A percentile compares a stretch with the other conserved stretches of the same genome.
Evolutionary conservation across 179 eudicot genomes (phyloP).

Genomic region (Actinidia polygama): DNA sequence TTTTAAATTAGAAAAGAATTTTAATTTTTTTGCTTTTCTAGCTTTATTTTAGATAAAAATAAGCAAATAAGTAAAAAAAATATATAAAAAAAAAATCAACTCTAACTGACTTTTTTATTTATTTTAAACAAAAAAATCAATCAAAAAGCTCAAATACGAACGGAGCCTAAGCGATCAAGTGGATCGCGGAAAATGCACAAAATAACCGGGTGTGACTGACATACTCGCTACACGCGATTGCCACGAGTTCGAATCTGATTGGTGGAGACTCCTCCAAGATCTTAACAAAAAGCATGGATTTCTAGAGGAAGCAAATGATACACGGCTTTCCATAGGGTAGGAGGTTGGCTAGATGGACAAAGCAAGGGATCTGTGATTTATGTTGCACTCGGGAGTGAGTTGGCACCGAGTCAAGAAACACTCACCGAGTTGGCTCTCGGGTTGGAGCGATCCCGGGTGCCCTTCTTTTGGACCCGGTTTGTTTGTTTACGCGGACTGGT

Average conservation of each 20-base stretch:
- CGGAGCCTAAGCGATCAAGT: constrained; percentile 7
- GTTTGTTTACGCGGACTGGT: too few species aligned
- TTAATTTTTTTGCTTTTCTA: too few species aligned
- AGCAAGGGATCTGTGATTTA: constrained; percentile 40
- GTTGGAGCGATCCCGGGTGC: constrained; percentile 39
- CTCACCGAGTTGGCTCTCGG: constrained; percentile 50
- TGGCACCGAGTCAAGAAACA: constrained; percentile 33
- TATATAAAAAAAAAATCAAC: too few species aligned
- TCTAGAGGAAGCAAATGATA: not conserved
- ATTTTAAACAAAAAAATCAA: too few species aligned
- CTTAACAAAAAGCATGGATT: not conserved
- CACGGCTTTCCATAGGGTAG: constrained; percentile 21
- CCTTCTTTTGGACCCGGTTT: constrained; percentile 61
- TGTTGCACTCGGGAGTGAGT: constrained; percentile 50
- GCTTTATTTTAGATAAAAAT: too few species aligned
- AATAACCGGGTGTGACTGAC: constrained; percentile 5
- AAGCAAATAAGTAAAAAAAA: too few species aligned
- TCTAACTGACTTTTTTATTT: too few species aligned
- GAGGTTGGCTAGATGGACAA: constrained; percentile 40
- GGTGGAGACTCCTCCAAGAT: not conserved
- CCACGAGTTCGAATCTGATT: constrained; percentile 3
- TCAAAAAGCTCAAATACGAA: not conserved
- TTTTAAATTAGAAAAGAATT: too few species aligned
- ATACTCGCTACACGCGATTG: constrained; percentile 1
- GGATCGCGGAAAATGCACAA: not conserved